phyloP scores from a whole-genome alignment of 1,284 basidiomycete genomes.

The Kwoniella shivajii region DNA sequence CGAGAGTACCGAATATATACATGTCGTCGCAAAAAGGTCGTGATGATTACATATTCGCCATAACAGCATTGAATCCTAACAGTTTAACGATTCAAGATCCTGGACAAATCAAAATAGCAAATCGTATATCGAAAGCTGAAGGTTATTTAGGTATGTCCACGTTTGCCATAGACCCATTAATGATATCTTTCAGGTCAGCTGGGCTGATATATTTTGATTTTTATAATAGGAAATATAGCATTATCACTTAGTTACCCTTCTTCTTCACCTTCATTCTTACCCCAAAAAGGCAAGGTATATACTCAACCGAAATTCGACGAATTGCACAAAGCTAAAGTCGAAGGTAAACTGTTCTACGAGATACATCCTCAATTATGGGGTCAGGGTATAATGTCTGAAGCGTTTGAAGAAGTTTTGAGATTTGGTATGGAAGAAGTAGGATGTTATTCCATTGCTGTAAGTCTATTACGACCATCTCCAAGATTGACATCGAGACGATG shows the following conservation, averaged over 20 bases:
- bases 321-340: conserved; percentile 19
- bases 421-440: conserved; percentile 51
- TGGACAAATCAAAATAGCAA: conserved; percentile 27
- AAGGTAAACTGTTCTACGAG: conserved; percentile 49
- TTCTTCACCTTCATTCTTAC: conserved; percentile 14
- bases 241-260: conserved; percentile 23
- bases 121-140: conserved; percentile 35
- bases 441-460: conserved; percentile 31
- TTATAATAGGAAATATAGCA: conserved; percentile 44
- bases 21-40: conserved; percentile 15
- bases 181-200: too few species aligned
- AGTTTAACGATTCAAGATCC: conserved; percentile 24
- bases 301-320: conserved; percentile 32
- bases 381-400: conserved; percentile 47
- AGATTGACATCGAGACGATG: neutral
- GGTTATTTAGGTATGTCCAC: conserved; percentile 44
- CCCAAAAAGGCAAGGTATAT: conserved; percentile 24
- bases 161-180: too few species aligned
- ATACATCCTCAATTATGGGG: conserved; percentile 52
- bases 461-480: conserved; percentile 5
- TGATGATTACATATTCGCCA: conserved; percentile 47
- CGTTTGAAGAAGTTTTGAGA: conserved; percentile 48
- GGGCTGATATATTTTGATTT: neutral
- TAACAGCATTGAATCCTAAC: conserved; percentile 40
- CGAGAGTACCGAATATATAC: conserved; percentile 6